Evolutionary conservation across 1,284 basidiomycete species (phyloP), one percentile per base, ranked within the genome.

Genomic region (Tilletia caries): DNA sequence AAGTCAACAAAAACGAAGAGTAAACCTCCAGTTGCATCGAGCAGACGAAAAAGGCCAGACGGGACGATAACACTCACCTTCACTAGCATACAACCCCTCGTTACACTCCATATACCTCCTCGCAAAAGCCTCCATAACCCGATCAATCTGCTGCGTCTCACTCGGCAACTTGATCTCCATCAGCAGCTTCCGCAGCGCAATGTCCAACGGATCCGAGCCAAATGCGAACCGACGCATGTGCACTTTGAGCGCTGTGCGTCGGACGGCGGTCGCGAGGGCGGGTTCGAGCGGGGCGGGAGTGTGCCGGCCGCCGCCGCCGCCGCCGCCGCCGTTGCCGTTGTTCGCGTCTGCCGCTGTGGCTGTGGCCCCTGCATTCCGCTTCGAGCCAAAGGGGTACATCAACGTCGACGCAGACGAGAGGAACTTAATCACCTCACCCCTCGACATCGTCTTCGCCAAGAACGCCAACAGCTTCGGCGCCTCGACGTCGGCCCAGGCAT

Each of bases 141-240:
- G 88, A 84, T 98, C 96, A 72, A 99, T 98, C 84, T 98, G 95
- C 83, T 98, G 96, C 0, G 95, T 98, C 86, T 98, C 95, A 72
- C 90, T 88, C 2, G 95, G 95, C 64, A 99, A 87, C 66, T 91
- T 89, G 64, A 96, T 89, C 76, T 93, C 89, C 91, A 98, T 93
- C 44, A 99, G 87, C 68, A 99, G 84, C 78, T 90, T 90, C 41
- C 96, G 91, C 62, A 99, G 85, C 4, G 96, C 92, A 50, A 98
- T 89, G 81, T 99, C 96, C 54, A 98, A 87, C 13, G 96, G 91
- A 76, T 92, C 90, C 64, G 88, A 87, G 18, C 85, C 84, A 81
- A 98, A 97, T 76, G 91, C 88, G 83, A 98, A 98, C 52, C 88
- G 87, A 60, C 85, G 85, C 78, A 98, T 88, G 83, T 92, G 95